Conservation (phyloP, 2,329 filamentous ascomycete genomes). For the Pezicula carpinea region DNA sequence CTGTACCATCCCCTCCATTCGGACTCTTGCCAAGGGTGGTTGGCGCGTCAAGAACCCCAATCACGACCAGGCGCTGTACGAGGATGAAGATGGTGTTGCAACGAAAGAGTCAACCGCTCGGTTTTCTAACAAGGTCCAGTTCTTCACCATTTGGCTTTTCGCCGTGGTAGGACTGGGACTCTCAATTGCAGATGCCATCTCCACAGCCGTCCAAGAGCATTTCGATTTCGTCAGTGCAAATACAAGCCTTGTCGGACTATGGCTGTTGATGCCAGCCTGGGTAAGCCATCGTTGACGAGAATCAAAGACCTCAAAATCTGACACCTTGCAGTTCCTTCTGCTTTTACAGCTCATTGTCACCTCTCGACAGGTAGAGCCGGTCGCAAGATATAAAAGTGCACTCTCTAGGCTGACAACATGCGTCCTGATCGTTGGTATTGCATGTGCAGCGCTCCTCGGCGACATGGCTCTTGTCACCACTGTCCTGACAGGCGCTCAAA, state of each 20-base stretch:
- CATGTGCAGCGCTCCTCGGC: slow-evolving; percentile 1
- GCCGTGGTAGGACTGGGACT: slow-evolving; percentile 46
- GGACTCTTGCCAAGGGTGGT: slow-evolving; percentile 13
- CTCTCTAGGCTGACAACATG: slow-evolving; percentile 12
- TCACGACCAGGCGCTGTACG: slow-evolving; percentile 38
- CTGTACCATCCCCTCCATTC: slow-evolving; percentile 15
- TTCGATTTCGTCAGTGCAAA: slow-evolving; percentile 19
- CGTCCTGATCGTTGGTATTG: slow-evolving; percentile 10
- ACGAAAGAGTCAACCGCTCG: slow-evolving; percentile 55
- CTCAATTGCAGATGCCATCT: slow-evolving; percentile 50
- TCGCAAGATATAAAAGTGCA: slow-evolving; percentile 14
- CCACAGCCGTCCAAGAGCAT: slow-evolving; percentile 37
- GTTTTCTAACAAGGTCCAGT: slow-evolving; percentile 57
- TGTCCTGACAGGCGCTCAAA: slow-evolving; percentile 10
- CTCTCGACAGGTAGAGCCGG: slow-evolving; percentile 9
- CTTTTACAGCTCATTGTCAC: slow-evolving; percentile 29
- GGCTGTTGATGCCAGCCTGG: slow-evolving; percentile 56
- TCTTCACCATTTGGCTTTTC: slow-evolving; percentile 45
- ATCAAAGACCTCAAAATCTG: slow-evolving; percentile 10
- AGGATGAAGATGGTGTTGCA: slow-evolving; percentile 65
- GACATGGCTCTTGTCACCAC: neutral
- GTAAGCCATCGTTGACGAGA: slow-evolving; percentile 38
- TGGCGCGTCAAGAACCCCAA: slow-evolving; percentile 10
- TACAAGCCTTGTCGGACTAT: slow-evolving; percentile 39
- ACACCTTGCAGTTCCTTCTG: slow-evolving; percentile 38